Conservation (phyloP, 2,329 filamentous ascomycete species). For the Harringtonia aguacate region DNA sequence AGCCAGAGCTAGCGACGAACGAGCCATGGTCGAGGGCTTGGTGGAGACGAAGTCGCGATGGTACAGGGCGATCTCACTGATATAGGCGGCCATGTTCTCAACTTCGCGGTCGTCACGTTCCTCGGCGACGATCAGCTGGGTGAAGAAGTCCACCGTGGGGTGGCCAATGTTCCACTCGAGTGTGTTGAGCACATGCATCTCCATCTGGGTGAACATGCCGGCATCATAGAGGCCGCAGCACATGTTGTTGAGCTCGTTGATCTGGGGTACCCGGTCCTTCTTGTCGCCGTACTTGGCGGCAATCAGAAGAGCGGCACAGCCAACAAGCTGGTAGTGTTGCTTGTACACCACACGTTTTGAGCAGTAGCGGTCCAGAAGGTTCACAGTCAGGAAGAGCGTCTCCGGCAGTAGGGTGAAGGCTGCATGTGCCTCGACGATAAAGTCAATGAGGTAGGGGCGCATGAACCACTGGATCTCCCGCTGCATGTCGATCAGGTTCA, state of each 20-base stretch:
- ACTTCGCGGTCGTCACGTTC: conserved; percentile 72
- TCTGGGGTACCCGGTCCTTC: conserved; percentile 96
- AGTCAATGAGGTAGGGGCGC: conserved; percentile 95
- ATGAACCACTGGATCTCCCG: conserved; percentile 99
- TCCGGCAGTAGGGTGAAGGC: conserved; percentile 90
- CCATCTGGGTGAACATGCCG: conserved; percentile 99
- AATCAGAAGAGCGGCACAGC: conserved; percentile 90
- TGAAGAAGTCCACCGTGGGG: conserved; percentile 89
- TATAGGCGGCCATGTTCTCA: conserved; percentile 89
- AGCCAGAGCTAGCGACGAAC: conserved; percentile 75
- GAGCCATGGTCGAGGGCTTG: conserved; percentile 81
- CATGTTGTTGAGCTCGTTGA: conserved; percentile 96
- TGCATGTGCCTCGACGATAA: conserved; percentile 91
- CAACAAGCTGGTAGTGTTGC: conserved; percentile 95
- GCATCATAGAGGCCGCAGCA: conserved; percentile 97
- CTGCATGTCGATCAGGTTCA: conserved; percentile 97
- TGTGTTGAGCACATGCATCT: conserved; percentile 98
- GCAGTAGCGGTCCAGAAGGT: conserved; percentile 95
- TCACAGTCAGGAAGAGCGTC: conserved; percentile 91
- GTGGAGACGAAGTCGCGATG: conserved; percentile 95
- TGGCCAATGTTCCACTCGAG: conserved; percentile 94
- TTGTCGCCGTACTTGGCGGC: conserved; percentile 98
- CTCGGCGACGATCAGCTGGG: conserved; percentile 77
- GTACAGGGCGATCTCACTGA: conserved; percentile 90
- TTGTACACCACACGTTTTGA: conserved; percentile 97